Percentiles rank a stretch among this genome's conserved stretches.
Conservation (phyloP, 345 rosid genomes). For the Melaleuca alternifolia region DNA sequence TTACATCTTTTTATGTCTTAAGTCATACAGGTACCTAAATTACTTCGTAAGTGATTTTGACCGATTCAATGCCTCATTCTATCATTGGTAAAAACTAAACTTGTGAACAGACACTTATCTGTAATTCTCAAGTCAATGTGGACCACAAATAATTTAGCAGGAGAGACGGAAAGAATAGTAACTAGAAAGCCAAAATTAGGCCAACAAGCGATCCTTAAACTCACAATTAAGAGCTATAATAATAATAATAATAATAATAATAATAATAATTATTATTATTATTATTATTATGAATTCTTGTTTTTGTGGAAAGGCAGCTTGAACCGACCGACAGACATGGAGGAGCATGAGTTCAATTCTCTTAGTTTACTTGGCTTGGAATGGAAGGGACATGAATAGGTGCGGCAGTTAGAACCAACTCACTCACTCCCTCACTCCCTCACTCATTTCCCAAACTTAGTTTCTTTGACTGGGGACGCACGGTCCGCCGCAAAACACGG, state of each 20-base stretch:
- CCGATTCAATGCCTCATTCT: neutral
- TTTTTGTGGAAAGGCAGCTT: constrained; percentile 33
- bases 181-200: neutral
- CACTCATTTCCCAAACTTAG: constrained; percentile 1
- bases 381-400: constrained; percentile 53
- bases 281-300: neutral
- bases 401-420: constrained; percentile 40
- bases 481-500: constrained; percentile 18
- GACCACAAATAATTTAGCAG: neutral
- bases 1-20: neutral
- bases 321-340: constrained; percentile 53
- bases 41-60: neutral
- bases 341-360: constrained; percentile 22
- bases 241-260: no score
- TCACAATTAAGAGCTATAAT: neutral
- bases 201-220: neutral
- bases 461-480: neutral
- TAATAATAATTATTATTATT: neutral
- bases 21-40: neutral
- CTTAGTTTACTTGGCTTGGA: constrained; percentile 55
- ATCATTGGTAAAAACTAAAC: neutral
- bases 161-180: neutral
- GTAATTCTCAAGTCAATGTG: neutral
- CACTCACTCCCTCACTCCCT: constrained; percentile 3
- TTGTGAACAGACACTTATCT: neutral